phyloP scores from a whole-genome alignment of 2,329 filamentous ascomycete species.

The Aspergillus pseudoviridinutans region DNA sequence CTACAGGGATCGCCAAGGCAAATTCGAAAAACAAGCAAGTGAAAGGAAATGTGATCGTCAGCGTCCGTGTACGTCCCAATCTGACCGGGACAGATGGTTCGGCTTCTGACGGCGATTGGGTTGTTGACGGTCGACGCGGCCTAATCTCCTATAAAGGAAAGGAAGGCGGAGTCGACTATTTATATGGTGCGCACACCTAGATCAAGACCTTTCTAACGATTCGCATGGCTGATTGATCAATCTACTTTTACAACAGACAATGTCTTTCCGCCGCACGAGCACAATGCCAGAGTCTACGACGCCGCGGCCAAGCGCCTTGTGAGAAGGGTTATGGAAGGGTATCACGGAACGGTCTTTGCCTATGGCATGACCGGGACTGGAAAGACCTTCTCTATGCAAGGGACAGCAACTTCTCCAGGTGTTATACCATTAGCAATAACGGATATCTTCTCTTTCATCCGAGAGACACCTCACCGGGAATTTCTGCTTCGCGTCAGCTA shows the following conservation, averaged over 20 bases:
- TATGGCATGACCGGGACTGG: constrained; percentile 99
- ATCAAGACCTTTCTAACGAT: background rate
- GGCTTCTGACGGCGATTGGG: constrained; percentile 77
- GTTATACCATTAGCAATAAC: constrained; percentile 97
- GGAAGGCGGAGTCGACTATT: constrained; percentile 80
- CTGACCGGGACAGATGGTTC: constrained; percentile 56
- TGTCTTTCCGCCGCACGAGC: constrained; percentile 89
- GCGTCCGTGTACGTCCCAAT: constrained; percentile 88
- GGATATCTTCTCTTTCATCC: constrained; percentile 98
- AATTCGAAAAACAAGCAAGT: constrained; percentile 55
- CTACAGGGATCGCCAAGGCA: constrained; percentile 29
- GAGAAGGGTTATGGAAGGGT: constrained; percentile 96
- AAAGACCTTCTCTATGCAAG: constrained; percentile 99
- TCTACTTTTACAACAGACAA: constrained; percentile 62
- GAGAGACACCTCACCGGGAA: constrained; percentile 90
- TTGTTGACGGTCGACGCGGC: constrained; percentile 79
- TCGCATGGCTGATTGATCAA: constrained; percentile 15
- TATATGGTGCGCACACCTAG: constrained; percentile 64
- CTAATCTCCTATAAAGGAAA: constrained; percentile 80
- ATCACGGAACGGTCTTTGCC: constrained; percentile 95
- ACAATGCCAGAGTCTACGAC: constrained; percentile 94
- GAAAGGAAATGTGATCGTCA: constrained; percentile 94
- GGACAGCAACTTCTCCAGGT: constrained; percentile 88
- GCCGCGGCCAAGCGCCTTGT: constrained; percentile 89
- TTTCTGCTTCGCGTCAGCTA: constrained; percentile 96